Evolutionary conservation across 805 yeast species (phyloP).

Genomic region (Millerago galiae): DNA sequence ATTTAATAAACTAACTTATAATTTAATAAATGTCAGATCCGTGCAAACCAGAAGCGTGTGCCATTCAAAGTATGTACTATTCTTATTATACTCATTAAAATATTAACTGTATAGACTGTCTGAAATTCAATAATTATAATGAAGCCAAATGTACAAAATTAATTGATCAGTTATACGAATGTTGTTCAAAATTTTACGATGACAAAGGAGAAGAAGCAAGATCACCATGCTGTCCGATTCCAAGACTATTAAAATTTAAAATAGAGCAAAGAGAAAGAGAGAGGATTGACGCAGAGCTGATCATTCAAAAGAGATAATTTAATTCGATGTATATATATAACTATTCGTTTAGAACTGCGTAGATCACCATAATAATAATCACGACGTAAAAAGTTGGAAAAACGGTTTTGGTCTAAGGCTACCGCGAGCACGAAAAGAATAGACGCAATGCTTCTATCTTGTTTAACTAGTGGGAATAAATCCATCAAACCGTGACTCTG

Average conservation of each 20-base stretch:
- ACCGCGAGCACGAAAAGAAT: constrained; percentile 83
- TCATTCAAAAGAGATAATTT: not conserved
- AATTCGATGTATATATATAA: constrained; percentile 14
- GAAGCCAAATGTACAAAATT: constrained; percentile 67
- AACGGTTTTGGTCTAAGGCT: constrained; percentile 60
- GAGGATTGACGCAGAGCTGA: constrained; percentile 49
- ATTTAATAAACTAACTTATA: not conserved
- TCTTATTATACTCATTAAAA: not conserved
- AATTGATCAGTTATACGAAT: constrained; percentile 66
- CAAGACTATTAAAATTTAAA: constrained; percentile 54
- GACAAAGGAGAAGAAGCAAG: constrained; percentile 51
- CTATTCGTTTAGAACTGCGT: constrained; percentile 79
- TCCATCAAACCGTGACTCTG: constrained; percentile 46
- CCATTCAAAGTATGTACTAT: constrained; percentile 53
- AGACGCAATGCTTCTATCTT: constrained; percentile 14
- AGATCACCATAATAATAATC: constrained; percentile 36
- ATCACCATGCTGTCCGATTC: constrained; percentile 76
- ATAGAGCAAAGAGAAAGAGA: constrained; percentile 57
- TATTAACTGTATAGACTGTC: constrained; percentile 42
- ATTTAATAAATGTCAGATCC: constrained; percentile 27
- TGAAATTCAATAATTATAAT: constrained; percentile 53
- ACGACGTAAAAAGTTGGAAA: constrained; percentile 48
- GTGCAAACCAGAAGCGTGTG: constrained; percentile 78
- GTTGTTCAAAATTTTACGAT: constrained; percentile 65
- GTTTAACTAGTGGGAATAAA: constrained; percentile 27